Evolutionary conservation across 257 asterid genomes (phyloP).

Genomic region (Ilex aquifolium): DNA sequence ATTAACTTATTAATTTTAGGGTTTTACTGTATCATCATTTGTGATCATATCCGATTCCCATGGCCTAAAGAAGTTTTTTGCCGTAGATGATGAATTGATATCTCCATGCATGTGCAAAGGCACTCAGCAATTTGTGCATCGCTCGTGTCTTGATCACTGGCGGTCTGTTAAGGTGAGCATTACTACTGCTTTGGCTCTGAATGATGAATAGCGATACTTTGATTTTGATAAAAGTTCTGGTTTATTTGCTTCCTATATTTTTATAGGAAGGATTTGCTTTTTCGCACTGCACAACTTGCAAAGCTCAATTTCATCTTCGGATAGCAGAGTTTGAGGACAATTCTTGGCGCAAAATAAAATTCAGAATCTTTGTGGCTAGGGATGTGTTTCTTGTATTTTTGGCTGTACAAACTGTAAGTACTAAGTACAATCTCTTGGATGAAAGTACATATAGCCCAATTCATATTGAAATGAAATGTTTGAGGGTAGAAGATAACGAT

Average conservation of each 20-base stretch:
- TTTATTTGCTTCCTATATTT: not conserved
- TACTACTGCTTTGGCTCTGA: not conserved
- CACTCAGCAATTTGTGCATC: slow-evolving; percentile 59
- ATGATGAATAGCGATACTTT: not conserved
- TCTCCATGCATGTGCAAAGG: slow-evolving; percentile 63
- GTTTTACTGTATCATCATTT: not conserved
- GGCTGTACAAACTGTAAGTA: slow-evolving; percentile 49
- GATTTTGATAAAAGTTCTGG: not conserved
- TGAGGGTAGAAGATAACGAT: too few relatives aligned
- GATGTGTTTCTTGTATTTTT: slow-evolving; percentile 50
- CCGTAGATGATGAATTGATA: slow-evolving; percentile 40
- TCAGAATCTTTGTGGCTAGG: slow-evolving; percentile 51
- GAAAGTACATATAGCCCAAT: too few relatives aligned
- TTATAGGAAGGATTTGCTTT: slow-evolving; percentile 59
- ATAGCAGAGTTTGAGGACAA: slow-evolving; percentile 35
- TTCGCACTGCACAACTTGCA: slow-evolving; percentile 58
- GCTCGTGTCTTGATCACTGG: slow-evolving; percentile 61
- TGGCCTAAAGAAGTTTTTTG: too few relatives aligned
- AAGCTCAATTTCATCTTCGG: slow-evolving; percentile 50
- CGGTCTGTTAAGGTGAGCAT: slow-evolving; percentile 46
- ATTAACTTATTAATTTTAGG: too few relatives aligned
- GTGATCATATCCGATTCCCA: not conserved
- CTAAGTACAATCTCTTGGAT: too few relatives aligned
- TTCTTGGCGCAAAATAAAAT: slow-evolving; percentile 41
- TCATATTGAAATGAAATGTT: too few relatives aligned